Evolutionary conservation across 2,329 filamentous ascomycete genomes (phyloP).

Genomic region (Zelopaecilomyces penicillatus): DNA sequence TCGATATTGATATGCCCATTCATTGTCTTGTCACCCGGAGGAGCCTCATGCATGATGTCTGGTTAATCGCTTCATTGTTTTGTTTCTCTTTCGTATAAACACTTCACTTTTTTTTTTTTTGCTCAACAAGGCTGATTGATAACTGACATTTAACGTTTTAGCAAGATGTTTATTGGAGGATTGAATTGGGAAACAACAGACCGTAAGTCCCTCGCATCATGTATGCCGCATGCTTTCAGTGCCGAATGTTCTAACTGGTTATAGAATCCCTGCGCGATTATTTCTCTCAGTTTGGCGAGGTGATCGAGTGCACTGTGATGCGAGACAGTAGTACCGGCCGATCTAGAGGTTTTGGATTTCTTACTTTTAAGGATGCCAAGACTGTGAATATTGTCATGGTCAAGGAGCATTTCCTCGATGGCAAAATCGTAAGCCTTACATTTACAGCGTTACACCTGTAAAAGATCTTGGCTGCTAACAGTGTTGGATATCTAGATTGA

Average conservation of each 20-base stretch:
- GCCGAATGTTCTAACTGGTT: constrained; percentile 9
- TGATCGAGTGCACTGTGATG: constrained; percentile 99
- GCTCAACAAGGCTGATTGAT: not conserved
- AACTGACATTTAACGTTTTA: constrained; percentile 31
- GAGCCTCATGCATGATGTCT: too few species aligned
- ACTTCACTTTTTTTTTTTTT: not conserved
- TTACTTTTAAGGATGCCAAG: constrained; percentile 96
- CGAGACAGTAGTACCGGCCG: constrained; percentile 87
- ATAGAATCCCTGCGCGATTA: constrained; percentile 93
- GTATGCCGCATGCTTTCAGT: not conserved
- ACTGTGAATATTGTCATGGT: constrained; percentile 99
- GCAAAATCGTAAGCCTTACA: constrained; percentile 74
- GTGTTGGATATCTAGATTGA: constrained; percentile 60
- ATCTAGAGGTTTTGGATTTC: constrained; percentile 91
- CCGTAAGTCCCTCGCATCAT: constrained; percentile 51
- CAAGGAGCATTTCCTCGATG: constrained; percentile 95
- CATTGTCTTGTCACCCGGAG: too few species aligned
- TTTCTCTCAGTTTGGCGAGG: constrained; percentile 95
- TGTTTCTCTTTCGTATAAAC: not conserved
- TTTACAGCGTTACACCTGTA: not conserved
- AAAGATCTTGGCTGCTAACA: constrained; percentile 14
- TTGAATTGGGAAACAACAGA: constrained; percentile 99
- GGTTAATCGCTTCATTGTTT: not conserved
- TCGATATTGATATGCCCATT: too few species aligned
- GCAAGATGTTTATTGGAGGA: constrained; percentile 99